These are phyloP conservation scores for Parasitella parasitica DNA, from an alignment of 371 early-diverging fungal genomes.

Conservation along the genomic window DNA sequence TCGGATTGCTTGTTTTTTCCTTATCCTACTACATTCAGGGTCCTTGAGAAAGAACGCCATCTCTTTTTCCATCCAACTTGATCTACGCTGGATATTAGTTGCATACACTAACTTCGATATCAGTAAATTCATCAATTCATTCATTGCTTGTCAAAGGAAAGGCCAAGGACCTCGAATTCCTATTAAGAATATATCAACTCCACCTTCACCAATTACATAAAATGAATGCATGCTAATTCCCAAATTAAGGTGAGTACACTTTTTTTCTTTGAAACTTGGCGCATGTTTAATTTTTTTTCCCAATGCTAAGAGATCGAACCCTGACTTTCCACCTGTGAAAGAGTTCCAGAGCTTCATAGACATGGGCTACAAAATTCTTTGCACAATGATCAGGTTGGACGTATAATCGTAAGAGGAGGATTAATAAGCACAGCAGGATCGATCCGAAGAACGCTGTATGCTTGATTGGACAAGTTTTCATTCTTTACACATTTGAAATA, in stretches of 20 bases:
- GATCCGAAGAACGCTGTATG: no score
- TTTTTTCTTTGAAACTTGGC: neutral
- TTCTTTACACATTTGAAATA: no score
- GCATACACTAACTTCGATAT: no score
- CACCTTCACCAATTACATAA: conserved; percentile 1
- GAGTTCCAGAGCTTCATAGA: neutral
- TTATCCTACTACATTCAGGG: conserved; percentile 9
- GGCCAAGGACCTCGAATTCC: neutral
- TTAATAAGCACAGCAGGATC: no score
- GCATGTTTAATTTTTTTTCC: no score
- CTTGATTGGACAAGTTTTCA: no score
- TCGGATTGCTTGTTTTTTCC: neutral
- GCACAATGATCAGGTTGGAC: neutral
- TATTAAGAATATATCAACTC: neutral
- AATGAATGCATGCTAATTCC: neutral
- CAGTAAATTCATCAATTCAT: neutral
- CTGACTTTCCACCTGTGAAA: neutral
- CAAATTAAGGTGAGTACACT: neutral
- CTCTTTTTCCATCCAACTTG: neutral
- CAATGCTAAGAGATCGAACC: neutral
- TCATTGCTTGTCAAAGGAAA: neutral
- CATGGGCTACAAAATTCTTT: no score
- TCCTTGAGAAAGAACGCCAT: neutral
- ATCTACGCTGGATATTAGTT: no score
- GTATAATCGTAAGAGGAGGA: neutral